Base-by-base conservation (phyloP, 73 alveolate genomes). In the Breviolum minutum region DNA sequence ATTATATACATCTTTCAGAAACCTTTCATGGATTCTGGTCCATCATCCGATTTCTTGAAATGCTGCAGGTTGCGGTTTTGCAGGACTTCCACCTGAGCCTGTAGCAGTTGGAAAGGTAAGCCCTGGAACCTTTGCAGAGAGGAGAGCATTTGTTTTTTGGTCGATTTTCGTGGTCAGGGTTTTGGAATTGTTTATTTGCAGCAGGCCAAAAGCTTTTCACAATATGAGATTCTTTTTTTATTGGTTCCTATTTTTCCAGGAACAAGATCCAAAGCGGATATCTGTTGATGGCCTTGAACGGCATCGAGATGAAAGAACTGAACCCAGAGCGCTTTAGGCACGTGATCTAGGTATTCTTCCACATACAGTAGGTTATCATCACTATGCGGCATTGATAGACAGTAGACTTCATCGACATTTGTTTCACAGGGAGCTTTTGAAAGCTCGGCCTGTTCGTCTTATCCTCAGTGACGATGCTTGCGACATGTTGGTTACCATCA, bases 81-180 rank as follows among this genome's bases (percentile, higher is more conserved):
- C 84, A 8, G 95, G 95, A 8, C 86, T 88, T 70, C 95, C 95
- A 8, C 95, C 95, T n/a, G 95, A 88, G 27, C 32, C 95, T 17
- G 95, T 88, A 26, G 63, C 81, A 14, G 95, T 88, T 74, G 95
- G 73, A 19, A 88, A 88, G 22, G 95, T 88, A 32, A 32, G 73
- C 27, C 86, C 79, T n/a, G 95, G 86, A 8, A 88, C 86, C 54
- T 88, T 88, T 32, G 95, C 95, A 20, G 95, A 74, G 54, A 66
- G 71, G 95, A 74, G 81, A 76, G 63, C 48, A 62, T 6, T 62
- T 63, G n/a, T 13, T 16, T 24, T 16, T 22, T 22, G 66, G 26
- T 10, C 87, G 5, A n/a, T 60, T 40, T 40, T 40, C 3, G 54
- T 40, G 3, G 54, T 40, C 54, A 40, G 54, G 54, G 54, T 40